Evolutionary conservation across 176 grass and related monocot species (phyloP).

Genomic region (Eremochloa ophiuroides): DNA sequence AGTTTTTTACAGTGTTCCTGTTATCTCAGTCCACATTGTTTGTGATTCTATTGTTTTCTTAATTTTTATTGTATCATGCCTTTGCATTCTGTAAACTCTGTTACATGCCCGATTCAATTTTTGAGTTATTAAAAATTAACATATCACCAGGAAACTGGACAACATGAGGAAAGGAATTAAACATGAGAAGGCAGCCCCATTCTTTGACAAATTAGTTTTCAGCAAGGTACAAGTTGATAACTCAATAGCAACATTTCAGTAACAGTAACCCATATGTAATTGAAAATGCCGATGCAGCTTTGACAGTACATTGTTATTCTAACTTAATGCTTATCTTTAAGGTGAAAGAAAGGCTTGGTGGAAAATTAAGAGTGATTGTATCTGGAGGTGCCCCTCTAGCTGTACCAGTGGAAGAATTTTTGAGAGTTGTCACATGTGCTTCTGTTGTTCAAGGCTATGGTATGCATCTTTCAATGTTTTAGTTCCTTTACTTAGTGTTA

Average conservation of each 20-base stretch:
- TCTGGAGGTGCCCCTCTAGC: constrained; percentile 86
- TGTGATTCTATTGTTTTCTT: not conserved
- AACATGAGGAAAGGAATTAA: constrained; percentile 66
- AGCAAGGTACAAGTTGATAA: constrained; percentile 53
- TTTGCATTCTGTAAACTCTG: not conserved
- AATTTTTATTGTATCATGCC: not conserved
- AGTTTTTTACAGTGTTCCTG: constrained; percentile 25
- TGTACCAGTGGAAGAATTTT: constrained; percentile 73
- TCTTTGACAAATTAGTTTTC: constrained; percentile 92
- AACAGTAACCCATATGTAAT: not conserved
- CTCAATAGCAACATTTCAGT: not conserved
- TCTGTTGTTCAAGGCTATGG: constrained; percentile 89
- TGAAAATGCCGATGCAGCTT: not conserved
- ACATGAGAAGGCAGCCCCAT: constrained; percentile 75
- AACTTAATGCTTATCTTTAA: constrained; percentile 37
- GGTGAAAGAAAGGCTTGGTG: constrained; percentile 91
- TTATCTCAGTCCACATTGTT: not conserved
- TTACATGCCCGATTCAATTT: not conserved
- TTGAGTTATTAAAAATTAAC: constrained; percentile 10
- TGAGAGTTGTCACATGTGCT: constrained; percentile 90
- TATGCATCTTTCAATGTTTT: constrained; percentile 29
- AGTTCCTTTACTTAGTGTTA: constrained; percentile 2
- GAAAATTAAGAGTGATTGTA: constrained; percentile 68
- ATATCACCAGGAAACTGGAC: constrained; percentile 67
- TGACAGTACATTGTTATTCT: not conserved